A percentile compares a stretch with the other conserved stretches of the same genome.
These are phyloP conservation scores for Phascolomyces articulosus DNA, from an alignment of 371 early-diverging fungal genomes.

Conservation along the genomic window DNA sequence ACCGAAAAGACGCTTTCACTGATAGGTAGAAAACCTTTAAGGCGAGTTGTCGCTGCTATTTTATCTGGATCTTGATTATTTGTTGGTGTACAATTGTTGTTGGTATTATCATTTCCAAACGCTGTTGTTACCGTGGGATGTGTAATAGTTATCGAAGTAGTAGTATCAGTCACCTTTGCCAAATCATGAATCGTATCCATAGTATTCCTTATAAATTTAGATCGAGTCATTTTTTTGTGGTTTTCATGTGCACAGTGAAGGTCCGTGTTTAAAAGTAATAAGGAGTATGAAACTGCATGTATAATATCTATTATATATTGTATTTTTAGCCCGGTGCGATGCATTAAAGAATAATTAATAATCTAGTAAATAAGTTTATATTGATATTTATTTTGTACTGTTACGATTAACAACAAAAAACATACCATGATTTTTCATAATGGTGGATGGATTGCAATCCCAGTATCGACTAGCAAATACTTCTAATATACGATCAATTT, in stretches of 20 bases:
- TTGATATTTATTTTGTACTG: no score
- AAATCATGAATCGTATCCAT: constrained; percentile 41
- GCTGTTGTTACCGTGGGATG: no score
- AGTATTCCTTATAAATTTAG: constrained; percentile 63
- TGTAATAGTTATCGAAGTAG: not conserved
- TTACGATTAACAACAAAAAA: not conserved
- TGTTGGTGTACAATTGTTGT: no score
- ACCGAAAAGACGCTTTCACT: constrained; percentile 16
- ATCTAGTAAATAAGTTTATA: no score
- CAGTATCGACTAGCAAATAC: constrained; percentile 81
- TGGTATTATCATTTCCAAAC: not conserved
- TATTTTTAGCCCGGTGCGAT: no score
- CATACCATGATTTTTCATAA: constrained; percentile 45
- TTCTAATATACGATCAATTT: constrained; percentile 85
- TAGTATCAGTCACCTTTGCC: not conserved
- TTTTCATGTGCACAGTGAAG: constrained; percentile 77
- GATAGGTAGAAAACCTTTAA: not conserved
- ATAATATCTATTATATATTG: constrained; percentile 65
- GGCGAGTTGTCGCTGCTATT: no score
- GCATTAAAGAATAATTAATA: no score
- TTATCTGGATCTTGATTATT: not conserved
- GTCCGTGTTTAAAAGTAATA: constrained; percentile 92
- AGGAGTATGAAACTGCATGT: constrained; percentile 82
- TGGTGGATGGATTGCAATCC: constrained; percentile 71
- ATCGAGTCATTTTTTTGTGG: constrained; percentile 59